A percentile compares a stretch with the other conserved stretches of the same genome.
Conservation (phyloP, 1,139 yeast genomes). For the Saccharomyces hybrid region DNA sequence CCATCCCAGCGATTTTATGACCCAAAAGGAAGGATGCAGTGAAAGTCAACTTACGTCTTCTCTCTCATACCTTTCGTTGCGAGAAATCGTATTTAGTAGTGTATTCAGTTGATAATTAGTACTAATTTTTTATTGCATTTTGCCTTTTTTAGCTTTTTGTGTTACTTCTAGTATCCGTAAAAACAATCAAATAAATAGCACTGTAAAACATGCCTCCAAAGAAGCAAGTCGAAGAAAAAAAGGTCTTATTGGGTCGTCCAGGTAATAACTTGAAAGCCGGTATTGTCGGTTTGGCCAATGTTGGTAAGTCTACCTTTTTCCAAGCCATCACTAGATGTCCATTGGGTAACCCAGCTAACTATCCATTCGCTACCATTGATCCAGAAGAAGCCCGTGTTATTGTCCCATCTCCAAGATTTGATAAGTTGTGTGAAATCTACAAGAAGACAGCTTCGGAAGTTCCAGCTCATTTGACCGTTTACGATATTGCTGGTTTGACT, state of each 20-base stretch:
- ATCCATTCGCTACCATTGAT: conserved; percentile 97
- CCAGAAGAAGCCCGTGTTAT: conserved; percentile 98
- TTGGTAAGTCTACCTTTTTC: conserved; percentile 90
- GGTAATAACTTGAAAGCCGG: conserved; percentile 96
- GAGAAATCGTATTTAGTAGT: conserved; percentile 6
- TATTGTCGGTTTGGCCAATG: conserved; percentile 94
- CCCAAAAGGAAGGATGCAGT: not conserved
- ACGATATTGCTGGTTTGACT: conserved; percentile 97
- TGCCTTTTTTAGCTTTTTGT: not conserved
- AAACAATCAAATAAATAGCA: not conserved
- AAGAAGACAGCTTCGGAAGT: conserved; percentile 75
- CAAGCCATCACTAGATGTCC: conserved; percentile 86
- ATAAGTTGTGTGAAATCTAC: conserved; percentile 61
- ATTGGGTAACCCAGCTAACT: conserved; percentile 96
- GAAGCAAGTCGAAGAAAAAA: conserved; percentile 85
- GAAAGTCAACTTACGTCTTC: not conserved
- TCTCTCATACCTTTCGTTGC: not conserved
- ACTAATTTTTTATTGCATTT: not conserved
- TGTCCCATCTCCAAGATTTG: conserved; percentile 91
- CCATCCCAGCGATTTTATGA: not conserved
- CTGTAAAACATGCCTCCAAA: conserved; percentile 73
- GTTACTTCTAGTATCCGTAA: not conserved
- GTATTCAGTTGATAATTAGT: not conserved
- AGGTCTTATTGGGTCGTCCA: conserved; percentile 92
- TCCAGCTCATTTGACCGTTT: conserved; percentile 89